Evolutionary conservation across 371 early-diverging fungal genomes (phyloP), one percentile per base, ranked within the genome.

Genomic region (Paraphysoderma sedebokerense): DNA sequence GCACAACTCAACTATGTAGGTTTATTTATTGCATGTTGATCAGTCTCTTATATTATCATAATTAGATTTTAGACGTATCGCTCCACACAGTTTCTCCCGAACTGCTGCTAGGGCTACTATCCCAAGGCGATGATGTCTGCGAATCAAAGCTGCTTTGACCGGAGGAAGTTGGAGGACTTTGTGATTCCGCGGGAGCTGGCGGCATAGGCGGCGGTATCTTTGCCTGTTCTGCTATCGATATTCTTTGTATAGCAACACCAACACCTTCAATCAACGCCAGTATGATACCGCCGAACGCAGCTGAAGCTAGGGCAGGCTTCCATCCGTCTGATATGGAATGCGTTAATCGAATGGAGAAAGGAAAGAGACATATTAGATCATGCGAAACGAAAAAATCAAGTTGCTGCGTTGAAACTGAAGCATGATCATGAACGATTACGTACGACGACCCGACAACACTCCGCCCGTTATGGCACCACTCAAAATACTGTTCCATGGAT

Each of bases 381-480:
- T 1, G 11, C 2, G 27, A 9, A 42, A 22, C 19, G 46, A 44
- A 46, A 11, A 30, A 6, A 28, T 52, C 17, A 37, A 46, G n/a
- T n/a, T 20, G 33, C 2, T 20, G 39, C 28, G 30, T 35, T 24
- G 5, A 34, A 22, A 27, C 31, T 32, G 20, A 13, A 28, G 11
- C 3, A 51, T 37, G 8, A 12, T 22, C 17, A 58, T 12, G 19
- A 17, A 41, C 2, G 44, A 32, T 9, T 24, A 36, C 19, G 13
- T 42, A 65, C 62, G 76, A 58, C 96, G 81, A 24, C 84, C 87
- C 36, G 98, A 92, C 47, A 96, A 63, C 37, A 89, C 71, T 17
- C 88, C 95, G 47, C 98, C 96, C 0, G 98, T 92, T 48, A 91
- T 70, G 51, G 88, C 87, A 49, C 96, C 96, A 11, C 86, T 73